Base-by-base conservation (phyloP, 1,284 basidiomycete genomes). In the Paramarasmius palmivorus region DNA sequence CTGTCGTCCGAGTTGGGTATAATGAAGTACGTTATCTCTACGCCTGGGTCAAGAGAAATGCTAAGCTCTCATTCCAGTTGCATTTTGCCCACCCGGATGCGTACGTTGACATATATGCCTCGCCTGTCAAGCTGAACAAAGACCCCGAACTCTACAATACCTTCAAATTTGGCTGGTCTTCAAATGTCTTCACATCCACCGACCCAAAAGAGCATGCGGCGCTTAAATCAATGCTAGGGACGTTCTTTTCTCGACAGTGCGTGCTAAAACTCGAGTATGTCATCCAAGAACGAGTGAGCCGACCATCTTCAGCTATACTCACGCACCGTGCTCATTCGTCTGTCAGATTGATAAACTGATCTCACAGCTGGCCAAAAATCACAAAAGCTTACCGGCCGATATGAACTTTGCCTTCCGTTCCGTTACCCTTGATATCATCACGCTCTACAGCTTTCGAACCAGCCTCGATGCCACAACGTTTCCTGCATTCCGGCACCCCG, bases 171-270 rank as follows among this genome's bases (percentile, higher is more conserved):
- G 54, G 59, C 9, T 51, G 61, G n/a, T 61, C 63, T 2, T 62
- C 61, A 1, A 62, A 69, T 44, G 64, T 61, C 17, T 58, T 57
- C 19, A 52, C 58, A 5, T n/a, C 10, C 15, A 12, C 6, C 2
- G 63, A 68, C 48, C 60, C 63, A 15, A 45, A 54, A 15, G 53
- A 62, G 19, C 64, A 68, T 6, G 69, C 66, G 56, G 52, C 55
- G 32, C 57, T 67, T 3, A 61, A 61, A 35, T 66, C 70, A 12
- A 50, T 67, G 22, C 57, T 71, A 23, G 55, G 51, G 17, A 64
- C 67, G 4, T 57, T 70, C 12, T 73, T 72, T 57, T 70, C 69
- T 7, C 61, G 71, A n/a, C 57, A 60, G 4, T 63, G 65, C 1
- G 65, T 70, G 26, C 48, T 68, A 19, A 57, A 63, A 25, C 54